Evolutionary conservation across 2,329 filamentous ascomycete genomes (phyloP).

Genomic region (Myriosclerotinia duriaeana): DNA sequence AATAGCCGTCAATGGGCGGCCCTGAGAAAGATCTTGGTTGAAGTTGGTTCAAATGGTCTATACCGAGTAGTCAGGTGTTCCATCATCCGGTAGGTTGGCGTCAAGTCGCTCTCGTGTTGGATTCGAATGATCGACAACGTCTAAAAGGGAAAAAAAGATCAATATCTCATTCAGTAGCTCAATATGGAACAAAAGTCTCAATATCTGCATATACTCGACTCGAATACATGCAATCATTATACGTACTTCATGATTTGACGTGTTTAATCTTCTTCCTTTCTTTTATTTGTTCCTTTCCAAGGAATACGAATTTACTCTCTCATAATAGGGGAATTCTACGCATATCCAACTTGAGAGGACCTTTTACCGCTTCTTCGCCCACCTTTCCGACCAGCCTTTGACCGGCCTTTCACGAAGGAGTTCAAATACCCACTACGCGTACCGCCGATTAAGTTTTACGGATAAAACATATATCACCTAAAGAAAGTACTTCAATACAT

Average conservation of each 20-base stretch:
- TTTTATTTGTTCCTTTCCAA: conserved; percentile 6
- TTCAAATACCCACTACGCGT: conserved; percentile 17
- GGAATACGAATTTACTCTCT: background rate
- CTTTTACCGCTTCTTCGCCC: conserved; percentile 25
- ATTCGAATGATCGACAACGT: conserved; percentile 20
- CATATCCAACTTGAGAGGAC: conserved; percentile 6
- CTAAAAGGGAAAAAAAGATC: background rate
- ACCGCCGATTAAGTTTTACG: conserved; percentile 19
- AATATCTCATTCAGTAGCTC: conserved; percentile 2
- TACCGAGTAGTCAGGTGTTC: conserved; percentile 5
- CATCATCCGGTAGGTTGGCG: conserved; percentile 9
- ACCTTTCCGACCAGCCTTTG: conserved; percentile 23
- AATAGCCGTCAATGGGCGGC: background rate
- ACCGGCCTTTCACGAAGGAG: conserved; percentile 21
- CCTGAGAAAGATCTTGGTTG: conserved; percentile 1
- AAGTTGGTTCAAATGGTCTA: background rate
- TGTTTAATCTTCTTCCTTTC: conserved; percentile 1
- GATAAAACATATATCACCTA: conserved; percentile 17
- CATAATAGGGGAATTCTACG: conserved; percentile 14
- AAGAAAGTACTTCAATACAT: conserved; percentile 10
- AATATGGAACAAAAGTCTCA: conserved; percentile 18
- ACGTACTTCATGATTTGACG: conserved; percentile 12
- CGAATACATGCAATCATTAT: conserved; percentile 14
- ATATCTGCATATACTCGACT: background rate
- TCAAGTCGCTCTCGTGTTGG: conserved; percentile 13